Evolutionary conservation across 164 flowering plant species (phyloP), one percentile per base, ranked within the genome.

Genomic region (Piper longum): DNA sequence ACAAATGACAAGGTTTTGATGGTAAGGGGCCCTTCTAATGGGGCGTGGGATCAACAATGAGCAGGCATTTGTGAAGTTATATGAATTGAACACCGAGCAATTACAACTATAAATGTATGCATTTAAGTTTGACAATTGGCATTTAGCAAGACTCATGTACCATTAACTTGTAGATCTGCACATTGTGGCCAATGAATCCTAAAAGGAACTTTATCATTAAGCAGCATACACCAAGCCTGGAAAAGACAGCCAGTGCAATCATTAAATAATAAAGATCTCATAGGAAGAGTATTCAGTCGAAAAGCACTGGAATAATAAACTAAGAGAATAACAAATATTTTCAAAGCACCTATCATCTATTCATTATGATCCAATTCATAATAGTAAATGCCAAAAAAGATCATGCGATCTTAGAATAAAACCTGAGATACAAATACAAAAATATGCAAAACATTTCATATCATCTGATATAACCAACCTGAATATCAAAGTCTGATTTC

Each of bases 141-240:
- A 57, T 18, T 3, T 39, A 57, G 11, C 59, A 57, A 2, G 11
- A 11, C 2, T 7, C 16, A 7, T n/a, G 14, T 86, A 95, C 99
- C 99, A 80, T 95, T 95, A 69, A 95, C 82, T 74, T 86, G 95
- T 56, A 95, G 78, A 64, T 89, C 96, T 41, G 96, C 79, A 72
- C 81, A 86, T 44, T 85, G 99, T 43, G 96, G 99, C 99, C 99
- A 95, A 65, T 95, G 99, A 96, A 95, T 91, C 81, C 99, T 83
- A 66, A 81, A 88, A 41, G 81, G 68, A 61, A 95, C 97, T 75
- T 88, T 91, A 78, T 95, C 99, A 69, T 91, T 95, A 58, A 95
- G 78, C 77, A 95, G 99, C 79, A 95, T 86, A 68, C 97, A 90
- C 99, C 99, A 95, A 26, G 87, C 99, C 99, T 95, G 72, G 40